A percentile compares a stretch with the other conserved stretches of the same genome.
These are phyloP conservation scores for Xylariaceae sp. DNA, from an alignment of 2,329 filamentous ascomycete genomes.

Conservation along the genomic window DNA sequence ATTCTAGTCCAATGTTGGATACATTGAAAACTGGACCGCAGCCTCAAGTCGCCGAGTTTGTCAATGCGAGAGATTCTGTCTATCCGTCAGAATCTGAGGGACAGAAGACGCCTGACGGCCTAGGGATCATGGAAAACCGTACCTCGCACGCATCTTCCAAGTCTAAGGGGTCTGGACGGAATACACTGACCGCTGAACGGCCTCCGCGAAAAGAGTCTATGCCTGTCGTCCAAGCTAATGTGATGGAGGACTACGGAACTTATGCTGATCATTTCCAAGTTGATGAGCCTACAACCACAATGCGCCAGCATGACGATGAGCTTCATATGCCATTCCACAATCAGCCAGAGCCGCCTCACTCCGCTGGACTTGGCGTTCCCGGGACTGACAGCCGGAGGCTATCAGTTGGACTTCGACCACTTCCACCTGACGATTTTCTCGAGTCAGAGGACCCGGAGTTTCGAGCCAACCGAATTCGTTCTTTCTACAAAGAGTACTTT, in stretches of 20 bases:
- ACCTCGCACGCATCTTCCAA: constrained; percentile 22
- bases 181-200: constrained; percentile 29
- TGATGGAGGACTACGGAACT: constrained; percentile 25
- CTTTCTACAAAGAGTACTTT: constrained; percentile 99
- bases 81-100: constrained; percentile 9
- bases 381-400: constrained; percentile 55
- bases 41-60: constrained; percentile 17
- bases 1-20: constrained; percentile 23
- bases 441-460: constrained; percentile 88
- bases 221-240: constrained; percentile 28
- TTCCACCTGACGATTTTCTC: constrained; percentile 79
- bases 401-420: constrained; percentile 74
- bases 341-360: constrained; percentile 27
- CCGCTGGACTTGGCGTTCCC: constrained; percentile 51
- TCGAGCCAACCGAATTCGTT: constrained; percentile 92
- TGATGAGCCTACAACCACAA: constrained; percentile 18
- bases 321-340: constrained; percentile 20
- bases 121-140: constrained; percentile 23
- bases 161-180: constrained; percentile 23
- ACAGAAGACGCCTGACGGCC: constrained; percentile 14
- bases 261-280: constrained; percentile 26
- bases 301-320: constrained; percentile 32
- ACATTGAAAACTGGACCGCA: constrained; percentile 20
- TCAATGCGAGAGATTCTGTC: constrained; percentile 23
- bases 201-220: constrained; percentile 35